A percentile compares a stretch with the other conserved stretches of the same genome.
phyloP scores from a whole-genome alignment of 2,329 filamentous ascomycete genomes.

The Pseudopithomyces chartarum region DNA sequence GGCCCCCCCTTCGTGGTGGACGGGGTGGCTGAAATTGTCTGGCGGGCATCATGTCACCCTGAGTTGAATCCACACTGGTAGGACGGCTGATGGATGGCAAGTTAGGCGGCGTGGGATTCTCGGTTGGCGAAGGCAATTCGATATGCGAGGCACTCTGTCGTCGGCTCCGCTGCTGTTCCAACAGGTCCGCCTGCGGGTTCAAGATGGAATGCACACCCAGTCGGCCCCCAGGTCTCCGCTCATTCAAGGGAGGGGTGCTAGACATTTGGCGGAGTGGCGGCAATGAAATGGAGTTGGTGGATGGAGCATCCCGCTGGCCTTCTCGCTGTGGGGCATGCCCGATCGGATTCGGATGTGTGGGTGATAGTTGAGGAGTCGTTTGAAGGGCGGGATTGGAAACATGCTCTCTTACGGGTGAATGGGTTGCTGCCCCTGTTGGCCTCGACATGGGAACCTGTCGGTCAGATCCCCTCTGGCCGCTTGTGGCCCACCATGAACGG shows the following conservation, averaged over 20 bases:
- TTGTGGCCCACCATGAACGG: slow-evolving; percentile 43
- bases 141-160: slow-evolving; percentile 51
- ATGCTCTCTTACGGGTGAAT: slow-evolving; percentile 20
- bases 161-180: slow-evolving; percentile 35
- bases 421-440: slow-evolving; percentile 24
- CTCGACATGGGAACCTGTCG: slow-evolving; percentile 37
- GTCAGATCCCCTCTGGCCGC: slow-evolving; percentile 39
- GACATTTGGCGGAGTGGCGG: slow-evolving; percentile 42
- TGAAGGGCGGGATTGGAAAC: slow-evolving; percentile 17
- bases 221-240: slow-evolving; percentile 39
- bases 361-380: slow-evolving; percentile 35
- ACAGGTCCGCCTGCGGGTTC: slow-evolving; percentile 48
- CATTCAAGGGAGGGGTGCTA: slow-evolving; percentile 37
- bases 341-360: slow-evolving; percentile 25
- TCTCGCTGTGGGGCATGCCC: slow-evolving; percentile 34
- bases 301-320: slow-evolving; percentile 22
- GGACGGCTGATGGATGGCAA: slow-evolving; percentile 43
- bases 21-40: slow-evolving; percentile 33
- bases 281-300: slow-evolving; percentile 31
- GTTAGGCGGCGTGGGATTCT: slow-evolving; percentile 41
- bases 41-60: slow-evolving; percentile 27
- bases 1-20: slow-evolving; percentile 56
- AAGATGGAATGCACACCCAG: slow-evolving; percentile 53
- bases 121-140: slow-evolving; percentile 48
- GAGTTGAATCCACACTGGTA: slow-evolving; percentile 39